Base-by-base conservation (phyloP, 805 yeast species). In the Komagataella kurtzmanii region DNA sequence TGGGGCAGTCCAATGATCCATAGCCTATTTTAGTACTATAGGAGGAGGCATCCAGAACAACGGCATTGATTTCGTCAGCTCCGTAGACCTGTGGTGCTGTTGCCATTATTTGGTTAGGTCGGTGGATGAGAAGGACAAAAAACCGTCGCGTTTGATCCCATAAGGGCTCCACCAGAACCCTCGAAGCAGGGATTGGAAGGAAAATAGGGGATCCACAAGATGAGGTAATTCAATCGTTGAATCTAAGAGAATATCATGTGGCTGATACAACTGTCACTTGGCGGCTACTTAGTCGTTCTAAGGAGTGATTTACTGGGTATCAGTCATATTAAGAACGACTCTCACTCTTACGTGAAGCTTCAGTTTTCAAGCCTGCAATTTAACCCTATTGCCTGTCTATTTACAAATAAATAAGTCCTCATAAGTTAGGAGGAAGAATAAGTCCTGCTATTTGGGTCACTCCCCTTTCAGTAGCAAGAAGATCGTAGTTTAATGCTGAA, bases 1-100 rank as follows among this genome's bases (percentile, higher is more conserved):
- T 78, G 10, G 99, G 99, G 51, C 79, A 75, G 62, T 90, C 97
- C 53, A 88, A 91, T 8, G 98, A 98, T 3, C 97, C 90, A 65
- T 79, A 89, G 1, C 99, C 99, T 17, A 84, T 80, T 51, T 91
- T 80, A 6, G 97, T 88, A 54, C 80, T 70, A 55, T 74, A 80
- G 8, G 96, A 83, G 43, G 98, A 98, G 1, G 96, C 90, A 61
- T 93, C 98, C 23, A 91, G 72, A 40, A 91, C 95, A 2, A 93
- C 75, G 24, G 98, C 96, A 56, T 88, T 81, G 56, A 93, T 83
- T 65, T 91, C 99, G 68, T 91, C 93, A 18, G 80, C 81, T 24
- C 81, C 81, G 56, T 75, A 77, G 1, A 75, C 74, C 56, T 75
- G 80, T 40, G 76, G 70, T 6, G 75, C 73, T n/a, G 71, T 63